These are phyloP conservation scores for Polyporus arcularius DNA, from an alignment of 768 basidiomycete species.

Conservation along the genomic window DNA sequence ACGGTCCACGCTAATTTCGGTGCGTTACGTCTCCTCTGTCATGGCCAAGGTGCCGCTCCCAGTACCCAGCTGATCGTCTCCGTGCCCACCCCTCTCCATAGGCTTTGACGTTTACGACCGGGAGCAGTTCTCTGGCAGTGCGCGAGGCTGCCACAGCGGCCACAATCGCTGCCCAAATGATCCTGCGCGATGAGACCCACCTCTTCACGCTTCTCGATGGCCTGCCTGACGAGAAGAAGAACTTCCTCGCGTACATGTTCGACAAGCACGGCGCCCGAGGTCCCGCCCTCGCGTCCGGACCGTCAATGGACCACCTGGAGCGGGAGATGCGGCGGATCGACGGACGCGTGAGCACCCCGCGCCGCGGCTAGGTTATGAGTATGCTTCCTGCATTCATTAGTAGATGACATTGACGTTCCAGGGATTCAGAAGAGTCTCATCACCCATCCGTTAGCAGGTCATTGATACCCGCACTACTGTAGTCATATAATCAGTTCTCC, in stretches of 20 bases:
- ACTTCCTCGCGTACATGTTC: conserved; percentile 84
- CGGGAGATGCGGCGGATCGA: conserved; percentile 82
- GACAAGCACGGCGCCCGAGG: conserved; percentile 83
- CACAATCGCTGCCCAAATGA: conserved; percentile 82
- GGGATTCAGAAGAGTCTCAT: conserved; percentile 7
- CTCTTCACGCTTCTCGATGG: conserved; percentile 80
- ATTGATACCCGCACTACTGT: conserved; percentile 17
- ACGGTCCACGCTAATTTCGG: conserved; percentile 67
- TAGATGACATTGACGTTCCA: conserved; percentile 10
- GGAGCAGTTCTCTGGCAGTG: conserved; percentile 62
- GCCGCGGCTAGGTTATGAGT: conserved; percentile 30
- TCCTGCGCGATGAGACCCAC: conserved; percentile 81
- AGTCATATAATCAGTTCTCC: conserved; percentile 8
- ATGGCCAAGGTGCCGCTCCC: background rate
- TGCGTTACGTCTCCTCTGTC: conserved; percentile 34
- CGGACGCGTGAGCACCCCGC: conserved; percentile 75
- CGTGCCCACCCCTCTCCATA: conserved; percentile 28
- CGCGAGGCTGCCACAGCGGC: conserved; percentile 82
- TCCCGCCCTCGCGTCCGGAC: conserved; percentile 26
- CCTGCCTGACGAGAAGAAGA: conserved; percentile 88
- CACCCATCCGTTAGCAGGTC: conserved; percentile 4
- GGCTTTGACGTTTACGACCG: conserved; percentile 66
- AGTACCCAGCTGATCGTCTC: conserved; percentile 5
- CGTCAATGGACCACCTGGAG: conserved; percentile 67
- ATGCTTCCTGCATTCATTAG: background rate